Percentiles rank a stretch among this genome's conserved stretches.
Conservation (phyloP, 306 rosid species). For the Aeschynomene evenia region DNA sequence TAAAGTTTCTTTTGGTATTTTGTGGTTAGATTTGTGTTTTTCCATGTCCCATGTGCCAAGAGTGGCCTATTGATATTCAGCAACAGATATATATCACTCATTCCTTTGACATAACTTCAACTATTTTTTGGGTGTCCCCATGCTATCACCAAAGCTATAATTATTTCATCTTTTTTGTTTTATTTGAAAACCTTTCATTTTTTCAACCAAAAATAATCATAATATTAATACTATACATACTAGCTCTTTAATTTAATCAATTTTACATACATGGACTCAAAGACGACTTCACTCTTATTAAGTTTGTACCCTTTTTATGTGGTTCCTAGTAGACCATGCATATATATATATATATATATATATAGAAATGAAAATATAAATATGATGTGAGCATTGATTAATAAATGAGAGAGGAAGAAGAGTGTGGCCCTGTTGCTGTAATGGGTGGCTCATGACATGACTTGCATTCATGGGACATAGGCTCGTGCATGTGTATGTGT, state of each 20-base stretch:
- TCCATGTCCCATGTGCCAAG: constrained; percentile 41
- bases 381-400: background rate
- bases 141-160: constrained; percentile 14
- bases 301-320: background rate
- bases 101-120: constrained; percentile 15
- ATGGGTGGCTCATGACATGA: constrained; percentile 32
- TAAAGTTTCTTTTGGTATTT: constrained; percentile 48
- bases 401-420: background rate
- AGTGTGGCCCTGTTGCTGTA: constrained; percentile 28
- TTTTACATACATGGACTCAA: background rate
- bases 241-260: background rate
- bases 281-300: background rate
- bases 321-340: constrained; percentile 3
- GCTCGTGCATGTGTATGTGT: constrained; percentile 47
- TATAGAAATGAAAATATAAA: background rate
- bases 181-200: constrained; percentile 8
- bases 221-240: no score
- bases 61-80: constrained; percentile 33
- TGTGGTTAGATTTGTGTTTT: constrained; percentile 37
- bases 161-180: constrained; percentile 27
- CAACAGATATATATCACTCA: no score
- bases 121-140: constrained; percentile 37
- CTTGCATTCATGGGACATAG: constrained; percentile 44
- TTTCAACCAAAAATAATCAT: no score
- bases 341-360: background rate